These are phyloP conservation scores for Epichloe amarillans DNA, from an alignment of 2,329 filamentous ascomycete species.

Conservation along the genomic window DNA sequence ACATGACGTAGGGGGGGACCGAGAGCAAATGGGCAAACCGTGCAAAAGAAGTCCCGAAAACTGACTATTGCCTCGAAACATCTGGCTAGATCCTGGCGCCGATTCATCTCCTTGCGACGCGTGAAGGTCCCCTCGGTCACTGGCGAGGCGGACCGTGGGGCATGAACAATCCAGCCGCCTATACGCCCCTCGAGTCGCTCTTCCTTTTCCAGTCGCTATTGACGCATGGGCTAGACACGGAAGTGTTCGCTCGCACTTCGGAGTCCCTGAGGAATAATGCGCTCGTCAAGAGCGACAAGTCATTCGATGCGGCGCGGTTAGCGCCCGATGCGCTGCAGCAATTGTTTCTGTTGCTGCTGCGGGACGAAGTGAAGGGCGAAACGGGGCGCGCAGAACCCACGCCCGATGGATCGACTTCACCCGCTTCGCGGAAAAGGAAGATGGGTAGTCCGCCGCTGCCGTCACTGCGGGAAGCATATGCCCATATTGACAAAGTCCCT, in stretches of 20 bases:
- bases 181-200: slow-evolving; percentile 76
- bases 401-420: slow-evolving; percentile 33
- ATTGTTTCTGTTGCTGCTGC: slow-evolving; percentile 63
- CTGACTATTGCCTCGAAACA: neutral
- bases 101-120: slow-evolving; percentile 38
- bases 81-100: slow-evolving; percentile 36
- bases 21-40: neutral
- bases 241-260: slow-evolving; percentile 60
- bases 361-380: slow-evolving; percentile 54
- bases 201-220: slow-evolving; percentile 72
- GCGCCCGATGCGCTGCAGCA: slow-evolving; percentile 65
- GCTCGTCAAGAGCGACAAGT: slow-evolving; percentile 54
- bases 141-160: slow-evolving; percentile 41
- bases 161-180: slow-evolving; percentile 47
- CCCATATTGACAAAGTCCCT: slow-evolving; percentile 56
- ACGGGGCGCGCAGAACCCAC: slow-evolving; percentile 18
- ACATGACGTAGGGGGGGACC: slow-evolving; percentile 13
- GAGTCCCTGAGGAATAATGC: slow-evolving; percentile 60
- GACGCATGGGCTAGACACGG: slow-evolving; percentile 49
- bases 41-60: neutral
- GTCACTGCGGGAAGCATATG: slow-evolving; percentile 51
- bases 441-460: slow-evolving; percentile 50
- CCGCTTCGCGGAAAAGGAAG: slow-evolving; percentile 62
- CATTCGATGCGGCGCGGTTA: slow-evolving; percentile 62
- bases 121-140: slow-evolving; percentile 40